Conservation (phyloP, 2,329 filamentous ascomycete genomes). For the Ophiostoma australiae region DNA sequence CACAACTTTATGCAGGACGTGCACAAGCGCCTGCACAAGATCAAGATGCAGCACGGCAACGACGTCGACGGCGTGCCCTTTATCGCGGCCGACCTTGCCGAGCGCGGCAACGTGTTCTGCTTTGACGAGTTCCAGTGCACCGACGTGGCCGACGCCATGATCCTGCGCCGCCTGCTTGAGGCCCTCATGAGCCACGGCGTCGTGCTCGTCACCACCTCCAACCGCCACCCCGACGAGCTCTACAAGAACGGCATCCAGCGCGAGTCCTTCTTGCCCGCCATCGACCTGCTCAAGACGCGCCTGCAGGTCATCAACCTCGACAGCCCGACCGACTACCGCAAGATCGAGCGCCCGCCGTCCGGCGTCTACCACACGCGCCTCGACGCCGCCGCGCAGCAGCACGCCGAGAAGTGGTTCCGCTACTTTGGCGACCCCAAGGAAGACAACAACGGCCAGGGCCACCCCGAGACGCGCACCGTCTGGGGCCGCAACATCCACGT, state of each 20-base stretch:
- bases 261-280: slow-evolving; percentile 91
- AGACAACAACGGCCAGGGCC: slow-evolving; percentile 58
- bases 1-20: slow-evolving; percentile 99
- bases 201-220: slow-evolving; percentile 91
- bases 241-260: slow-evolving; percentile 98
- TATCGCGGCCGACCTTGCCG: slow-evolving; percentile 89
- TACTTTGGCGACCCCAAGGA: slow-evolving; percentile 83
- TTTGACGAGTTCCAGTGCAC: slow-evolving; percentile 99
- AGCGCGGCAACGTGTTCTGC: slow-evolving; percentile 78
- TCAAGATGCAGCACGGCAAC: slow-evolving; percentile 84
- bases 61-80: slow-evolving; percentile 88
- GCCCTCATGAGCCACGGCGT: slow-evolving; percentile 94
- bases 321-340: slow-evolving; percentile 93
- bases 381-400: slow-evolving; percentile 67
- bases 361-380: slow-evolving; percentile 92
- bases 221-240: slow-evolving; percentile 90
- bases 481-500: slow-evolving; percentile 91
- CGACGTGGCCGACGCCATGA: slow-evolving; percentile 98
- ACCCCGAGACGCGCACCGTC: slow-evolving; percentile 72
- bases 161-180: slow-evolving; percentile 75
- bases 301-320: slow-evolving; percentile 91
- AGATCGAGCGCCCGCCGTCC: slow-evolving; percentile 86
- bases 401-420: slow-evolving; percentile 92
- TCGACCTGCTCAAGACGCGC: slow-evolving; percentile 78
- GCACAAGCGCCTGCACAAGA: slow-evolving; percentile 80